Evolutionary conservation across 805 yeast species (phyloP).

Genomic region (Candida succiphila): DNA sequence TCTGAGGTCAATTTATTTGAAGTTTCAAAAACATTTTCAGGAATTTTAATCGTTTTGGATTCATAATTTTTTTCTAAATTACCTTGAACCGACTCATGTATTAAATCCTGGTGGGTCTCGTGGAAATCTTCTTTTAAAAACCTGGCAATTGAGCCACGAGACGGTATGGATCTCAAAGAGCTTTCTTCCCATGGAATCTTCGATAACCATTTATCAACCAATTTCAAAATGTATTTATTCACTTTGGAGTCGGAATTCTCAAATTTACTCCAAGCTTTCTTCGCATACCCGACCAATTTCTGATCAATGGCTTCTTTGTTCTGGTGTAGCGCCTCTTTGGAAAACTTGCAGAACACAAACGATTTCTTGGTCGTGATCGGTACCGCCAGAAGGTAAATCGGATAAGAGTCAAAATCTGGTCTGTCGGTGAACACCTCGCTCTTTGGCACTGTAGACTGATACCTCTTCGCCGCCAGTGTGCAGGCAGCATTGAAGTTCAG

Average conservation of each 20-base stretch:
- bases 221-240: conserved; percentile 49
- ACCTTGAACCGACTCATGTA: neutral
- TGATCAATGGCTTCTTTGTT: conserved; percentile 23
- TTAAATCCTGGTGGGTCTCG: conserved; percentile 7
- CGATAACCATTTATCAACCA: conserved; percentile 42
- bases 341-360: conserved; percentile 47
- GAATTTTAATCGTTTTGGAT: conserved; percentile 3
- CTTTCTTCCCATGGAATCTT: conserved; percentile 75
- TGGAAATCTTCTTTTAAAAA: conserved; percentile 25
- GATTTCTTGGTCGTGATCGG: conserved; percentile 60
- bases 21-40: conserved; percentile 1
- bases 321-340: conserved; percentile 13
- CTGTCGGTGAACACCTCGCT: too few relatives aligned
- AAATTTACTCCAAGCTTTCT: conserved; percentile 54
- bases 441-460: too few relatives aligned
- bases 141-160: conserved; percentile 47
- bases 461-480: too few relatives aligned
- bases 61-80: conserved; percentile 1
- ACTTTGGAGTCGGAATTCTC: conserved; percentile 41
- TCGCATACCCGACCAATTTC: conserved; percentile 36
- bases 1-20: conserved; percentile 8
- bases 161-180: conserved; percentile 68
- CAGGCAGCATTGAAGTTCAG: too few relatives aligned
- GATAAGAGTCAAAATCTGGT: neutral
- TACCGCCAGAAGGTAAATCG: conserved; percentile 45